Base-by-base conservation (phyloP, 1,284 basidiomycete species). In the Malassezia restricta region DNA sequence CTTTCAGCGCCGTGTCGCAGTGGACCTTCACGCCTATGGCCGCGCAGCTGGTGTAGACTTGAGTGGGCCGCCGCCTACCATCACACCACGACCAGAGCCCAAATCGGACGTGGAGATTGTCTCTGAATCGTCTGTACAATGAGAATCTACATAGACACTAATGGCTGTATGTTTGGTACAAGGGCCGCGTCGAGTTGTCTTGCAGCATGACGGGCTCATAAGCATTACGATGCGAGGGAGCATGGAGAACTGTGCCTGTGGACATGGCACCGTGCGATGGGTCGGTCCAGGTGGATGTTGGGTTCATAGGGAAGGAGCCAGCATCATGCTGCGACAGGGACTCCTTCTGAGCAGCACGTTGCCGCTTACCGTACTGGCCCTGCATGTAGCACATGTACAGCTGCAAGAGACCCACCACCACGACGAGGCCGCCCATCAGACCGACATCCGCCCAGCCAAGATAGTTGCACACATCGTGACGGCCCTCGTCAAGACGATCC, bases 331-430 rank as follows among this genome's bases (percentile, higher is more conserved):
- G 33, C 35, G 35, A 14, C 14, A 28, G 12, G n/a, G 44, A 5
- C 12, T 33, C 44, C 27, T 47, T 47, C 32, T 47, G 29, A 3
- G 58, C 58, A 20, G 24, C 43, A 17, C 66, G 53, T 43, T 69
- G 66, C 28, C 63, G 50, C 40, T 64, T 52, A 8, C 70, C 70
- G 48, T 73, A 73, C 12, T 57, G 54, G 1, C 60, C 47, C 56
- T 68, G 67, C 31, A 61, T 58, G 47, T 55, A 60, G 56, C 63
- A 59, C 70, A 73, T 71, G 61, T 70, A 73, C 50, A 71, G 58
- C 56, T 73, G 66, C 39, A 55, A 66, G n/a, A 73, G 43, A 4
- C 64, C 67, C 44, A 73, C 58, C 31, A 73, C 38, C 3, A 64
- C 48, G 17, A 71, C 57, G 40, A 73, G 44, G 6, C 63, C 59